Evolutionary conservation across 2,329 filamentous ascomycete genomes (phyloP).

Genomic region (Beauveria pseudobassiana): DNA sequence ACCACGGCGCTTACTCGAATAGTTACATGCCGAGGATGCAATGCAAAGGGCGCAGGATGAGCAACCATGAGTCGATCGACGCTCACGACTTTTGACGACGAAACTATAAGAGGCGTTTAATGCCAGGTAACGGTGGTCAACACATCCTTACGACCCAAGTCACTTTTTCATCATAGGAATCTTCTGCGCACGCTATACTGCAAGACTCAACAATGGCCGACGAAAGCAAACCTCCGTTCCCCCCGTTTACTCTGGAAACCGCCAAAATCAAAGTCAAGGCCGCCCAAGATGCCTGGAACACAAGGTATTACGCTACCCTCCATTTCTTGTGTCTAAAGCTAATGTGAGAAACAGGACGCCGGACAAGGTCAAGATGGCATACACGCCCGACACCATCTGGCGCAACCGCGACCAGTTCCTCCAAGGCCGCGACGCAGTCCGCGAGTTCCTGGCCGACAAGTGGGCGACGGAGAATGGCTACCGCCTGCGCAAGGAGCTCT

Average conservation of each 20-base stretch:
- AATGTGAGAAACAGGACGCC: slow-evolving; percentile 37
- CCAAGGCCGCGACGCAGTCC: slow-evolving; percentile 58
- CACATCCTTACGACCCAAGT: background rate
- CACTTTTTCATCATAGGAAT: too few species aligned
- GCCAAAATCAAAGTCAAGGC: slow-evolving; percentile 73
- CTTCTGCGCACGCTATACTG: too few species aligned
- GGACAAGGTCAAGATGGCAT: slow-evolving; percentile 57
- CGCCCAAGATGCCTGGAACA: slow-evolving; percentile 79
- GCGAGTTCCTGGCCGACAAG: slow-evolving; percentile 61
- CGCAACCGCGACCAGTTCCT: slow-evolving; percentile 69
- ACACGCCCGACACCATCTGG: slow-evolving; percentile 73
- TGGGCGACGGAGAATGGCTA: slow-evolving; percentile 69
- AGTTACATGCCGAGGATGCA: background rate
- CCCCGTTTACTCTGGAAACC: slow-evolving; percentile 67
- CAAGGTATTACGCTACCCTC: slow-evolving; percentile 38
- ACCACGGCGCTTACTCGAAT: background rate
- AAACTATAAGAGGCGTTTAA: background rate
- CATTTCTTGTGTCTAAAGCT: too few species aligned
- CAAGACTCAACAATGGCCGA: background rate
- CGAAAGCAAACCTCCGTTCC: slow-evolving; percentile 35
- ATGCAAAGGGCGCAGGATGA: background rate
- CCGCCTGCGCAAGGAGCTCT: slow-evolving; percentile 73
- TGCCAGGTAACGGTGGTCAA: background rate
- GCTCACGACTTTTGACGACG: background rate
- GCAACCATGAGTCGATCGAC: background rate